These are phyloP conservation scores for Flaveria bidentis DNA, from an alignment of 129 eudicot species.

Conservation along the genomic window DNA sequence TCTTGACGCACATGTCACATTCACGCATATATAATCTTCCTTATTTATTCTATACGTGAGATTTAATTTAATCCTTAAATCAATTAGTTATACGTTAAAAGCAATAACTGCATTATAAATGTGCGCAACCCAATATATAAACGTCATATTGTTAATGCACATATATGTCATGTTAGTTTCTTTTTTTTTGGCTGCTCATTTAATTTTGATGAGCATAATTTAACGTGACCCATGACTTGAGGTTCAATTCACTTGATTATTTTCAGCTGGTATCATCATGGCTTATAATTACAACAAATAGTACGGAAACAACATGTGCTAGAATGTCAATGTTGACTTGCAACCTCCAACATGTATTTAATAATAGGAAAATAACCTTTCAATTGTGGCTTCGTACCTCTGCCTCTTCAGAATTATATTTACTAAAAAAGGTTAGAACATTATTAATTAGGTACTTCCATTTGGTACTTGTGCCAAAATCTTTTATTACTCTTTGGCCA, in stretches of 20 bases:
- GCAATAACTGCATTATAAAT: too few species aligned
- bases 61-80: too few species aligned
- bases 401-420: constrained; percentile 26
- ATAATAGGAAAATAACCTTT: constrained; percentile 25
- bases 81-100: too few species aligned
- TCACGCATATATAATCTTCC: too few species aligned
- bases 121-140: too few species aligned
- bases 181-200: not conserved
- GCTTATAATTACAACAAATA: constrained; percentile 21
- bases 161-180: not conserved
- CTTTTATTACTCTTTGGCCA: not conserved
- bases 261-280: constrained; percentile 24
- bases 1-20: not conserved
- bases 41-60: too few species aligned
- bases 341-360: constrained; percentile 5
- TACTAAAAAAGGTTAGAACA: constrained; percentile 17
- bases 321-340: constrained; percentile 42
- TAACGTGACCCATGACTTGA: constrained; percentile 31
- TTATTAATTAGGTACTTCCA: constrained; percentile 17
- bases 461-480: constrained; percentile 8
- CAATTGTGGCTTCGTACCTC: constrained; percentile 17
- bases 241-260: constrained; percentile 13
- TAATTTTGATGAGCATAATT: not conserved
- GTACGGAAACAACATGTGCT: constrained; percentile 48
- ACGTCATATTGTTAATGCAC: too few species aligned